Conservation (phyloP, 257 asterid species). For the Lycium barbarum region DNA sequence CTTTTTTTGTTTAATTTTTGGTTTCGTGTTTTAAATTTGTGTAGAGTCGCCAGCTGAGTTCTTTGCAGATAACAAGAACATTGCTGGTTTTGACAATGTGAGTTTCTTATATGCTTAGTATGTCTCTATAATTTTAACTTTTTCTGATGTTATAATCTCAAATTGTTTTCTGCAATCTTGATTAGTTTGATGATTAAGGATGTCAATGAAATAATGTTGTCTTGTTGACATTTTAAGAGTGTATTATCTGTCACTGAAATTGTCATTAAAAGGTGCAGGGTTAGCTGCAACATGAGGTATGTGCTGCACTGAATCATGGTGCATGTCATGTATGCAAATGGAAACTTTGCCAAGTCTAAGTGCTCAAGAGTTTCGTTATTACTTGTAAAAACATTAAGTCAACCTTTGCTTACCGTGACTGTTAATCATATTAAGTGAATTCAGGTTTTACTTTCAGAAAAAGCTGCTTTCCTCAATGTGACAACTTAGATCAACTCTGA, state of each 20-base stretch:
- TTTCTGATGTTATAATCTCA: neutral
- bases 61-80: constrained; percentile 93
- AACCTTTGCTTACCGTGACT: neutral
- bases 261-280: constrained; percentile 1
- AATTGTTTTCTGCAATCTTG: constrained; percentile 14
- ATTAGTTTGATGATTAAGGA: neutral
- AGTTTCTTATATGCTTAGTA: constrained; percentile 34
- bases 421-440: neutral
- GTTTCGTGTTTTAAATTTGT: constrained; percentile 22
- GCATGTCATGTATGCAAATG: neutral
- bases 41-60: constrained; percentile 97
- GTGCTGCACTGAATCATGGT: neutral
- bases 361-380: neutral
- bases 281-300: neutral
- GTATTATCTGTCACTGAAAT: neutral
- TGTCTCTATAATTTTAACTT: neutral
- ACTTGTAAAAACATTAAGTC: neutral
- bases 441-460: neutral
- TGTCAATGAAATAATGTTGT: neutral
- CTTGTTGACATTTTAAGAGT: neutral
- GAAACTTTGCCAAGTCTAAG: constrained; percentile 9
- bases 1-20: constrained; percentile 8
- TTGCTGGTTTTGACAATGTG: constrained; percentile 95
- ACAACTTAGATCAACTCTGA: neutral
- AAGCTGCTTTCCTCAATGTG: neutral